Conservation (phyloP, 768 basidiomycete genomes). For the Lactarius trivialis region DNA sequence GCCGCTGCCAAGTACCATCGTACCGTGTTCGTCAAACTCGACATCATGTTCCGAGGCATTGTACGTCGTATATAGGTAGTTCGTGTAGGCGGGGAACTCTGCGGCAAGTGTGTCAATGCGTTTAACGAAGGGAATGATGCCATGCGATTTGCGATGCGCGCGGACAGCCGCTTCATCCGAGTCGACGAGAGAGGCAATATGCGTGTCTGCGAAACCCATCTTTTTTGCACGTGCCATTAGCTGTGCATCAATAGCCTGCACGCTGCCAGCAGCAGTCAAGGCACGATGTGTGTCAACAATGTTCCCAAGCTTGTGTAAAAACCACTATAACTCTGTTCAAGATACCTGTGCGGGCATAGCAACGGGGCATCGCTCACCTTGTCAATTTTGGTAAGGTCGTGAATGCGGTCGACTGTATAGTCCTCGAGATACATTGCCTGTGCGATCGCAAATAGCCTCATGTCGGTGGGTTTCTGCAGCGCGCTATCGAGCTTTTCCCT, state of each 20-base stretch:
- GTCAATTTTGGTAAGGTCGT: slow-evolving; percentile 97
- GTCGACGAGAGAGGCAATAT: slow-evolving; percentile 78
- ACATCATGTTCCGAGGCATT: slow-evolving; percentile 95
- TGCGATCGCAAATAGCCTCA: slow-evolving; percentile 93
- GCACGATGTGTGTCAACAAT: slow-evolving; percentile 84
- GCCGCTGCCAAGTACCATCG: slow-evolving; percentile 98
- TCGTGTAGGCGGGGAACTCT: slow-evolving; percentile 97
- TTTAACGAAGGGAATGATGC: slow-evolving; percentile 95
- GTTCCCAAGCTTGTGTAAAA: slow-evolving; percentile 97
- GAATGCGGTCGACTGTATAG: slow-evolving; percentile 84
- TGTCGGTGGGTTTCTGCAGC: slow-evolving; percentile 82
- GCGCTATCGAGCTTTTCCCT: slow-evolving; percentile 73
- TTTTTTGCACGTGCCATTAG: slow-evolving; percentile 84
- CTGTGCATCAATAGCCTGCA: slow-evolving; percentile 64
- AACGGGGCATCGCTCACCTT: slow-evolving; percentile 45
- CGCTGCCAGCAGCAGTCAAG: slow-evolving; percentile 60
- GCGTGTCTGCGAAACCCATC: slow-evolving; percentile 92
- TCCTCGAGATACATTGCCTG: slow-evolving; percentile 94
- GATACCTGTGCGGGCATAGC: not conserved
- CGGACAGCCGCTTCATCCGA: slow-evolving; percentile 76
- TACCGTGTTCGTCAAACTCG: slow-evolving; percentile 91
- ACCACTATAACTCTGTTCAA: slow-evolving; percentile 57
- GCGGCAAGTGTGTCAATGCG: slow-evolving; percentile 98
- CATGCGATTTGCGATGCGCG: slow-evolving; percentile 75
- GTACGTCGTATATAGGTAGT: slow-evolving; percentile 99